Evolutionary conservation across 768 basidiomycete species (phyloP).

Genomic region (Lentinula raphanica): DNA sequence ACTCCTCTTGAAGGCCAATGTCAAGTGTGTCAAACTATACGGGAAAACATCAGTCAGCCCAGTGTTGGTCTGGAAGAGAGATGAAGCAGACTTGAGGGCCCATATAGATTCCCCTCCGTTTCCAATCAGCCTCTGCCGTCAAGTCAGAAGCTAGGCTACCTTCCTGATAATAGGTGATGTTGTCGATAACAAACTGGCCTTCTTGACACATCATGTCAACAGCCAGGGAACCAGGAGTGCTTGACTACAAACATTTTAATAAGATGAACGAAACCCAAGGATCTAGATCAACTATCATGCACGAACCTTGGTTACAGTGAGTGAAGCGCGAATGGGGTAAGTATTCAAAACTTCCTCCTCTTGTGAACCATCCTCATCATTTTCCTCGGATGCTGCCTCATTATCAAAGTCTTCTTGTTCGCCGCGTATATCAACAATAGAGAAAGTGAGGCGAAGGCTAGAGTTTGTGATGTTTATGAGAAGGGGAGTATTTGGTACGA

Average conservation of each 20-base stretch:
- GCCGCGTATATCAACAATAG: slow-evolving; percentile 78
- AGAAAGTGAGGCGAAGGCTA: slow-evolving; percentile 89
- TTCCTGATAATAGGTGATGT: slow-evolving; percentile 81
- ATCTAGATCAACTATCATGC: background rate
- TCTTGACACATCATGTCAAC: slow-evolving; percentile 78
- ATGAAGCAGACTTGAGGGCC: slow-evolving; percentile 66
- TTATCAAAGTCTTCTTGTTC: slow-evolving; percentile 31
- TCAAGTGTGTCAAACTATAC: slow-evolving; percentile 91
- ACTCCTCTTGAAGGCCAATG: slow-evolving; percentile 80
- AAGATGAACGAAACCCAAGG: background rate
- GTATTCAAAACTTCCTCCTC: slow-evolving; percentile 35
- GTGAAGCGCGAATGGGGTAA: slow-evolving; percentile 73
- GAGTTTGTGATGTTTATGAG: background rate
- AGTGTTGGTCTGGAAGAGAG: background rate
- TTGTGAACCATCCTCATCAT: slow-evolving; percentile 32
- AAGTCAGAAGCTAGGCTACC: slow-evolving; percentile 65
- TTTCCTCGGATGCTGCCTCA: slow-evolving; percentile 24
- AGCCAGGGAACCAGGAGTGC: slow-evolving; percentile 61
- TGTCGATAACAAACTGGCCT: slow-evolving; percentile 80
- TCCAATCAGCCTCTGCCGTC: slow-evolving; percentile 91
- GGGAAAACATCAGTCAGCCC: background rate
- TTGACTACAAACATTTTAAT: slow-evolving; percentile 29
- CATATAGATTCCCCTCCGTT: slow-evolving; percentile 84
- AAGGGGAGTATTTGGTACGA: background rate
- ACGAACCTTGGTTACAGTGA: slow-evolving; percentile 80